These are phyloP conservation scores for Rhodamnia argentea DNA, from an alignment of 345 rosid species.

Conservation along the genomic window DNA sequence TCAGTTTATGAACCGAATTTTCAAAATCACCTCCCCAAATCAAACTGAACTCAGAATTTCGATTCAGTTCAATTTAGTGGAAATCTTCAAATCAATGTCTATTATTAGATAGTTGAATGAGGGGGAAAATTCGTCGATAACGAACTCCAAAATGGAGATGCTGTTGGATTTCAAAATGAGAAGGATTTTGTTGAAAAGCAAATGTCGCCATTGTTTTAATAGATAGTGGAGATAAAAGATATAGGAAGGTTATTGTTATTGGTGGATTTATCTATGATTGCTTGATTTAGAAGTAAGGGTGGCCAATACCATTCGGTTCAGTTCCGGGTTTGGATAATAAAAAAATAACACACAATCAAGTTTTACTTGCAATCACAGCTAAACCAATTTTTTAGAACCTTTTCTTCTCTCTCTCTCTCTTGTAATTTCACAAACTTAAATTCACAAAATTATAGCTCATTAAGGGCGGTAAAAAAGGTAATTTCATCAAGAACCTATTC, in stretches of 20 bases:
- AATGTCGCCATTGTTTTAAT: background rate
- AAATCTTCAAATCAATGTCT: background rate
- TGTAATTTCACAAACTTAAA: too few relatives aligned
- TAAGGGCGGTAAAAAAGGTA: background rate
- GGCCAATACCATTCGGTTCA: background rate
- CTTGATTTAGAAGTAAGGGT: background rate
- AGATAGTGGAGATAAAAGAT: background rate
- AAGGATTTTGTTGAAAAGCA: background rate
- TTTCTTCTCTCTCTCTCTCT: fast-evolving
- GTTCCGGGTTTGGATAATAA: background rate
- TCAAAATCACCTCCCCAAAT: background rate
- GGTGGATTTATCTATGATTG: background rate
- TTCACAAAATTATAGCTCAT: too few relatives aligned
- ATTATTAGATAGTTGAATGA: background rate
- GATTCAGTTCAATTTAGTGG: background rate
- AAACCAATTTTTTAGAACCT: too few relatives aligned
- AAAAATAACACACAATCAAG: background rate
- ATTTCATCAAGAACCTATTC: background rate
- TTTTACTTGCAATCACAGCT: background rate
- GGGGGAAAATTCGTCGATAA: background rate
- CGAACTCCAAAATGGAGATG: background rate
- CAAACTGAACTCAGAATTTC: background rate
- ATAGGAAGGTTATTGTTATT: background rate
- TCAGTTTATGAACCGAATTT: too few relatives aligned
- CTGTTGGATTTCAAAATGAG: background rate